Conservation (phyloP, 768 basidiomycete genomes). For the Termitomyces sp. region DNA sequence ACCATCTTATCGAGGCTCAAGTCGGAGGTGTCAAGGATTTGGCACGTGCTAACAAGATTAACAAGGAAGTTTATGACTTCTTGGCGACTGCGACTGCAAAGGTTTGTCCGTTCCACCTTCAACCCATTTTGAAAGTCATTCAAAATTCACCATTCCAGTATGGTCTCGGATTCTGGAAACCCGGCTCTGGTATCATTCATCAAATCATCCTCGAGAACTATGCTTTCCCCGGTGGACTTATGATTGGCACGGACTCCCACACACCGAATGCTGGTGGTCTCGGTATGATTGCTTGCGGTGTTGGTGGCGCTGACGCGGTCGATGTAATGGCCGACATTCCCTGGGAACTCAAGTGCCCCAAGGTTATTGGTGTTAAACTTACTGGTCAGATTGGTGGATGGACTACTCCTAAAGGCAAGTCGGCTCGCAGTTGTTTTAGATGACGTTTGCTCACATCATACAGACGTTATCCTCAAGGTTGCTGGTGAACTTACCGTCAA, state of each 20-base stretch:
- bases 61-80: slow-evolving; percentile 99
- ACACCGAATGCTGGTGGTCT: slow-evolving; percentile 99
- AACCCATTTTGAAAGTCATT: neutral
- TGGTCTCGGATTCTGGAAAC: slow-evolving; percentile 99
- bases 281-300: slow-evolving; percentile 99
- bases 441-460: slow-evolving; percentile 4
- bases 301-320: slow-evolving; percentile 98
- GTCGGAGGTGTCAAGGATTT: slow-evolving; percentile 92
- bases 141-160: slow-evolving; percentile 43
- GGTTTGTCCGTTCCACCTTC: slow-evolving; percentile 29
- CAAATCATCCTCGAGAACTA: slow-evolving; percentile 99
- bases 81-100: slow-evolving; percentile 95
- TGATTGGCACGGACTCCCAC: slow-evolving; percentile 99
- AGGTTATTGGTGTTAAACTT: slow-evolving; percentile 96
- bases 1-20: slow-evolving; percentile 98
- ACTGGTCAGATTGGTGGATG: slow-evolving; percentile 94
- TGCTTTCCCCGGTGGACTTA: slow-evolving; percentile 97
- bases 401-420: slow-evolving; percentile 92
- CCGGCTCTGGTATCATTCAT: slow-evolving; percentile 98
- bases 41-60: slow-evolving; percentile 83
- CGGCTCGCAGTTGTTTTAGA: neutral
- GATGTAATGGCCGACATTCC: slow-evolving; percentile 98
- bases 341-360: slow-evolving; percentile 99
- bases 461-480: slow-evolving; percentile 98
- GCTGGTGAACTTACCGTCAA: slow-evolving; percentile 99